A percentile compares a stretch with the other conserved stretches of the same genome.
phyloP scores from a whole-genome alignment of 163 green algal species.

The Coccomyxa subellipsoidea region DNA sequence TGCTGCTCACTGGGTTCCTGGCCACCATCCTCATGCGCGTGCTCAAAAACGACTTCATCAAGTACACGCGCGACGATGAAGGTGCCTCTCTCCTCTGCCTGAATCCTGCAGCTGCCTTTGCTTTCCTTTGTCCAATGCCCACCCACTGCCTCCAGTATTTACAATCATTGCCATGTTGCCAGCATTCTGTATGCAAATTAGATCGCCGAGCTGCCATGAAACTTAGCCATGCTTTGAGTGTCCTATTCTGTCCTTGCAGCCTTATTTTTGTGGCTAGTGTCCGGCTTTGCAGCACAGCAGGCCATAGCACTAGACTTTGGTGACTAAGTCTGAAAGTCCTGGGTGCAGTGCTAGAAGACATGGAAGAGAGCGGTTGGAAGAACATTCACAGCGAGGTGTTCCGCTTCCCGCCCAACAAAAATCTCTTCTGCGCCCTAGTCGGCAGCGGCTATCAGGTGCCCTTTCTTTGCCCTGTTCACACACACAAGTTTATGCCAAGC shows the following conservation, averaged over 20 bases:
- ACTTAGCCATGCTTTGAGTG: too few species aligned
- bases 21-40: slow-evolving; percentile 98
- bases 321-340: background rate
- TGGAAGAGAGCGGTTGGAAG: slow-evolving; percentile 90
- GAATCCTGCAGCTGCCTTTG: background rate
- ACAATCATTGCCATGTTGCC: too few species aligned
- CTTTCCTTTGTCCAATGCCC: too few species aligned
- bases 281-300: too few species aligned
- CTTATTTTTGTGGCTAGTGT: too few species aligned
- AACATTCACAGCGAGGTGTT: slow-evolving; percentile 86
- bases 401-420: slow-evolving; percentile 72
- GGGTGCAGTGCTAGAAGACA: slow-evolving; percentile 54
- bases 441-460: slow-evolving; percentile 51
- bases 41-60: slow-evolving; percentile 90
- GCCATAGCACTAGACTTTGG: too few species aligned
- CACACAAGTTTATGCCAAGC: background rate
- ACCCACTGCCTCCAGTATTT: too few species aligned
- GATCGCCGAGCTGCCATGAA: too few species aligned
- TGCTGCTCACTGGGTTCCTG: slow-evolving; percentile 97
- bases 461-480: background rate
- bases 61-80: slow-evolving; percentile 40
- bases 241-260: too few species aligned
- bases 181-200: too few species aligned
- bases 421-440: slow-evolving; percentile 85
- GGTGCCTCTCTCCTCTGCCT: background rate